Base-by-base conservation (phyloP, 2,329 filamentous ascomycete species). In the Grosmannia clavigera region DNA sequence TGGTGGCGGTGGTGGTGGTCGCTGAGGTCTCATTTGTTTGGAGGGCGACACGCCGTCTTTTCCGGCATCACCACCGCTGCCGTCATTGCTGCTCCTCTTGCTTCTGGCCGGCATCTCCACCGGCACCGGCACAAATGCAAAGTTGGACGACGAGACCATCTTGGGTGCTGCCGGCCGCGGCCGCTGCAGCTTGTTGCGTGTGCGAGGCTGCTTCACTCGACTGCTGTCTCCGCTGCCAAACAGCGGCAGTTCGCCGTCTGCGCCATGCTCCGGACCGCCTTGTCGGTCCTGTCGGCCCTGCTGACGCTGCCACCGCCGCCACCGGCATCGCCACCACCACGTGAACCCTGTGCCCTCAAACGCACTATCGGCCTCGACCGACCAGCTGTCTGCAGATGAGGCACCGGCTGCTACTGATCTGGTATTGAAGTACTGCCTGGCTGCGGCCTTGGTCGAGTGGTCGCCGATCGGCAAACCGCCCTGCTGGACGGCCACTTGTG, bases 251-350 rank as follows among this genome's bases (percentile, higher is more conserved):
- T 33, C 25, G 11, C 56, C 16, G 16, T 6, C 19, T 19, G 16
- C 4, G 19, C 43, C 43, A 9, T 9, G 51, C 56, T 46, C 19
- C 19, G 16, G 19, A 46, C 43, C 53, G 3, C 61, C 48, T 50
- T 63, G 62, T 38, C 48, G 52, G 33, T 52, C 60, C 59, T 55
- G 61, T 46, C 60, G 56, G 3, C 61, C 48, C 53, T 63, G 62
- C 35, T 48, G 52, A 27, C 55, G 62, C 57, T 55, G 61, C 52
- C 60, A 55, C 5, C 53, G 61, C 31, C 58, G 62, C 61, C 61
- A 64, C 11, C 56, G 61, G 43, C 61, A 61, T 7, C 57, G 57
- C 60, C 62, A 64, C 63, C 63, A 64, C 58, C 58, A 61, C 11
- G 55, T 35, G 35, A 60, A 4, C 14, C 60, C 64, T 1, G 60